Percentiles rank a stretch among this genome's conserved stretches.
Evolutionary conservation across 805 yeast genomes (phyloP).

Genomic region (Cyberlindnera maritima): DNA sequence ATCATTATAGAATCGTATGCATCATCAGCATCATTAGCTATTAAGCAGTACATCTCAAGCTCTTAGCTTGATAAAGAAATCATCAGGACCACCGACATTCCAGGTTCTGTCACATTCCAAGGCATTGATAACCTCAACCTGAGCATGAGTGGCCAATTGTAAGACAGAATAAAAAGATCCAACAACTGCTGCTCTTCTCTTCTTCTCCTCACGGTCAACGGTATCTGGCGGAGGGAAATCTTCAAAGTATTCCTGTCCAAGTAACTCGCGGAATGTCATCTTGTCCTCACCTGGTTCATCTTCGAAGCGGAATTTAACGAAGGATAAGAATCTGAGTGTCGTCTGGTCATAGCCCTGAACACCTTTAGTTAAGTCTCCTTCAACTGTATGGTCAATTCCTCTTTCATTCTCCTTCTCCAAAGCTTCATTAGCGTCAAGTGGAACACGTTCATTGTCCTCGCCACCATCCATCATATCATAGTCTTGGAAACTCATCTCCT

Average conservation of each 20-base stretch:
- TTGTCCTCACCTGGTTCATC: constrained; percentile 11
- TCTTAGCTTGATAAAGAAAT: constrained; percentile 5
- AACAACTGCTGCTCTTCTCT: constrained; percentile 18
- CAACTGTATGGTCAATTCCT: too few relatives aligned
- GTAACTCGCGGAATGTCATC: constrained; percentile 19
- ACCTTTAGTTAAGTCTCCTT: too few relatives aligned
- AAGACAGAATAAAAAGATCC: constrained; percentile 28
- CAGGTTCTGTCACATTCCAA: constrained; percentile 2
- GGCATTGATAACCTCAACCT: constrained; percentile 9
- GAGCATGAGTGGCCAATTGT: constrained; percentile 25
- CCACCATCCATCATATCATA: background rate
- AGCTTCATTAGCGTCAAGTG: background rate
- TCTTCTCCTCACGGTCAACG: background rate
- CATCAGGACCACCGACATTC: constrained; percentile 11
- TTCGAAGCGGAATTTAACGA: constrained; percentile 18
- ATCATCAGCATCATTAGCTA: too few relatives aligned
- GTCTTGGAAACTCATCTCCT: constrained; percentile 10
- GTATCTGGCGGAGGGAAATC: background rate
- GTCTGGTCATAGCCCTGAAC: constrained; percentile 10
- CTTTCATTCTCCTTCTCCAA: too few relatives aligned
- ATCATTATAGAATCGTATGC: too few relatives aligned
- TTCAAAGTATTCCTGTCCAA: constrained; percentile 11
- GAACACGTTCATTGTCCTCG: background rate
- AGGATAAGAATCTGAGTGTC: constrained; percentile 23
- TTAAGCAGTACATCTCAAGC: background rate